phyloP scores from a whole-genome alignment of 1,139 yeast genomes.

The Zygosaccharomyces pseudobailii region DNA sequence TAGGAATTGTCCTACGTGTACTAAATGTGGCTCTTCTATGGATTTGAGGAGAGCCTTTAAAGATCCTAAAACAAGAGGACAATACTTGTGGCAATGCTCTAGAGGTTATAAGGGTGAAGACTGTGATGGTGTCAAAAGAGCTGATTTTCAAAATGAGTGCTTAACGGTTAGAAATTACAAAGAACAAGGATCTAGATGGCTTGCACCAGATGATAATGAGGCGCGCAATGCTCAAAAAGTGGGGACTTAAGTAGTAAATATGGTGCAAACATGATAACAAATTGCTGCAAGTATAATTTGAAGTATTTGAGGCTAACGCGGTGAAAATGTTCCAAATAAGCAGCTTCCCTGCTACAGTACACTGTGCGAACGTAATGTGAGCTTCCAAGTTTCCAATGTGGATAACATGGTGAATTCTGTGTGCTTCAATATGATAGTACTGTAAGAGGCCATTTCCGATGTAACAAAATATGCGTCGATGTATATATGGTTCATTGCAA shows the following conservation, averaged over 20 bases:
- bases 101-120: slow-evolving; percentile 37
- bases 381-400: too few species aligned
- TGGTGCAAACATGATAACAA: background rate
- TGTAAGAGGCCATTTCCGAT: too few species aligned
- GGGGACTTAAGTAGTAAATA: background rate
- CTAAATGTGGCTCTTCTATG: slow-evolving; percentile 44
- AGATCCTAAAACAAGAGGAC: slow-evolving; percentile 41
- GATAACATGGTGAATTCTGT: too few species aligned
- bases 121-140: slow-evolving; percentile 48
- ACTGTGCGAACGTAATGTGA: too few species aligned
- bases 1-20: slow-evolving; percentile 46
- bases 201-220: slow-evolving; percentile 34
- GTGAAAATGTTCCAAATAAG: too few species aligned
- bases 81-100: slow-evolving; percentile 52
- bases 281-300: too few species aligned
- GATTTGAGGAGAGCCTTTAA: slow-evolving; percentile 45
- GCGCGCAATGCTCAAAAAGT: slow-evolving; percentile 16
- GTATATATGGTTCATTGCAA: too few species aligned
- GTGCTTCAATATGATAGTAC: too few species aligned
- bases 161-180: slow-evolving; percentile 30
- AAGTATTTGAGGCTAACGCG: too few species aligned
- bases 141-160: slow-evolving; percentile 39
- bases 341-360: too few species aligned
- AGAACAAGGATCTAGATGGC: slow-evolving; percentile 36
- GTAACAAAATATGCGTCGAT: too few species aligned